A percentile compares a stretch with the other conserved stretches of the same genome.
Conservation (phyloP, 352 stramenopile species). For the Phytophthora europaea region DNA sequence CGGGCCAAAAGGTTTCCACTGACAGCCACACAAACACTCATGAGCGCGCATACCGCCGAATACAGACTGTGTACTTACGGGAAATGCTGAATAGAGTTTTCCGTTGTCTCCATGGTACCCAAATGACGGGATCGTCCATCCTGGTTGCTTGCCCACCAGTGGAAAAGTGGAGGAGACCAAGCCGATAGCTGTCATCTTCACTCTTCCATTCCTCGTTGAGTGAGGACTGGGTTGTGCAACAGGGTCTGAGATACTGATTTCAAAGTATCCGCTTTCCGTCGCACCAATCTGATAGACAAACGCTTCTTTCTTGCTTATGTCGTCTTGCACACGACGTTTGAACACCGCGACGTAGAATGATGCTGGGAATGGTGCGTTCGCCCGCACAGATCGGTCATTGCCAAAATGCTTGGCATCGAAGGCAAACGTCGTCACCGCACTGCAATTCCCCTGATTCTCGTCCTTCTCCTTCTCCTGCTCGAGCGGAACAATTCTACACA, state of each 20-base stretch:
- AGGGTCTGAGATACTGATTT: slow-evolving; percentile 63
- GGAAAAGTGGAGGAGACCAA: slow-evolving; percentile 59
- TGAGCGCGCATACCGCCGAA: not conserved
- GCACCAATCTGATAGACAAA: slow-evolving; percentile 60
- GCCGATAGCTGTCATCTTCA: slow-evolving; percentile 71
- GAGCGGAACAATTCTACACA: slow-evolving; percentile 22
- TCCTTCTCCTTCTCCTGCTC: slow-evolving; percentile 17
- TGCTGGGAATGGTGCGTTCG: slow-evolving; percentile 71
- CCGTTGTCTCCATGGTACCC: slow-evolving; percentile 87
- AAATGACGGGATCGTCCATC: slow-evolving; percentile 72
- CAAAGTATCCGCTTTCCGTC: slow-evolving; percentile 76
- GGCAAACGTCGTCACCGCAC: slow-evolving; percentile 43
- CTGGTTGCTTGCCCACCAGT: slow-evolving; percentile 73
- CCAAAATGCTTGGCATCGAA: slow-evolving; percentile 58
- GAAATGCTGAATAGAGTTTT: slow-evolving; percentile 61
- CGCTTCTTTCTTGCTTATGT: slow-evolving; percentile 8
- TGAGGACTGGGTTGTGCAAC: slow-evolving; percentile 23
- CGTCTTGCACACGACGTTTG: slow-evolving; percentile 25
- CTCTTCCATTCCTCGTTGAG: slow-evolving; percentile 19
- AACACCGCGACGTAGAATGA: slow-evolving; percentile 69
- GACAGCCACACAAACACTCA: slow-evolving; percentile 1
- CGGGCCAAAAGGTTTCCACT: slow-evolving; percentile 61
- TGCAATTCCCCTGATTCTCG: not conserved
- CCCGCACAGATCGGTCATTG: slow-evolving; percentile 74
- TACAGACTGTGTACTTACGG: slow-evolving; percentile 33